A percentile compares a stretch with the other conserved stretches of the same genome.
Evolutionary conservation across 78 protist species (phyloP).

Genomic region (Dictyostelium firmibasis): DNA sequence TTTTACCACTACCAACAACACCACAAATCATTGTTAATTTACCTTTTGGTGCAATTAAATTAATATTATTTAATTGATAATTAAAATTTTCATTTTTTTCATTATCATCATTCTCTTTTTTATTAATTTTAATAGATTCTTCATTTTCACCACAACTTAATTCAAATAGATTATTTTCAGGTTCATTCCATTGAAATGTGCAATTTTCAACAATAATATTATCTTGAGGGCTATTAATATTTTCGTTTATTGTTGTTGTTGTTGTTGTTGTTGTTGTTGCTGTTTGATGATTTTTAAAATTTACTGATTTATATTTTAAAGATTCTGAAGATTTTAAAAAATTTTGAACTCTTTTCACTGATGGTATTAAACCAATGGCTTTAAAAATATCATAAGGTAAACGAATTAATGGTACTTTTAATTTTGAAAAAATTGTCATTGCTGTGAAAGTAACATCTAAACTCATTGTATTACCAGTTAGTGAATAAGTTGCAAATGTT

Average conservation of each 20-base stretch:
- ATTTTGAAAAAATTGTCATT: slow-evolving; percentile 27
- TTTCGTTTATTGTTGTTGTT: neutral
- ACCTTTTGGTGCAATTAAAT: slow-evolving; percentile 37
- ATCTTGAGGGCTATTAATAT: neutral
- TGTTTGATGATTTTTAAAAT: neutral
- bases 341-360: slow-evolving; percentile 6
- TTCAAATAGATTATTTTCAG: neutral
- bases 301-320: neutral
- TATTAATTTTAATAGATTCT: neutral
- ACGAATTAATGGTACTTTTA: slow-evolving; percentile 2
- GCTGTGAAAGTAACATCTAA: slow-evolving; percentile 37
- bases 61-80: slow-evolving; percentile 1
- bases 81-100: neutral
- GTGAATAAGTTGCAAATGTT: slow-evolving; percentile 3
- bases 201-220: neutral
- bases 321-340: neutral
- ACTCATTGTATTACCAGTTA: slow-evolving; percentile 21
- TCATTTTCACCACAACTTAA: neutral
- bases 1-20: slow-evolving; percentile 93
- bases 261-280: neutral
- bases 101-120: no score
- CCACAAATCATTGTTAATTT: slow-evolving; percentile 87
- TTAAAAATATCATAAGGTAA: slow-evolving; percentile 32
- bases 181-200: slow-evolving; percentile 11
- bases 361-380: neutral